phyloP scores from a whole-genome alignment of 345 rosid genomes.

The Atalantia buxifolia region DNA sequence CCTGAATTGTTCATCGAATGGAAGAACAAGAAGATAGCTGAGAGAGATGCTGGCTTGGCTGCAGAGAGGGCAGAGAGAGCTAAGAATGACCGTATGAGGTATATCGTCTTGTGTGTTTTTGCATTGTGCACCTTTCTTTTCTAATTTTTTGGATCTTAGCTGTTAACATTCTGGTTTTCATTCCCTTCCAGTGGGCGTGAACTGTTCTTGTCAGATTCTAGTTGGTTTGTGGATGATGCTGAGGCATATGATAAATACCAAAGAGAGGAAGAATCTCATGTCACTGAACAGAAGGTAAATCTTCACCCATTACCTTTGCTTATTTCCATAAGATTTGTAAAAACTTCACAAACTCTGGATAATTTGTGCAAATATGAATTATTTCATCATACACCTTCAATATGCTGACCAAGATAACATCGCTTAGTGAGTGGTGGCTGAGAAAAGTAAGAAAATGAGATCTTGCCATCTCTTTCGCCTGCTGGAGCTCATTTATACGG shows the following conservation, averaged over 20 bases:
- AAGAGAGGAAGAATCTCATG: constrained; percentile 45
- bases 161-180: constrained; percentile 14
- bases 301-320: background rate
- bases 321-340: background rate
- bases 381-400: background rate
- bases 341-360: background rate
- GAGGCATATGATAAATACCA: constrained; percentile 57
- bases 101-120: background rate
- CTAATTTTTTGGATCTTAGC: background rate
- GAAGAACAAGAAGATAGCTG: constrained; percentile 61
- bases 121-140: background rate
- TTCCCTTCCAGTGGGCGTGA: constrained; percentile 57
- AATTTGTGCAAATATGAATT: background rate
- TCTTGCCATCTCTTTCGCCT: background rate
- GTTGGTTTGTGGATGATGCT: constrained; percentile 59
- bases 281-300: constrained; percentile 33
- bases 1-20: constrained; percentile 55
- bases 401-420: background rate
- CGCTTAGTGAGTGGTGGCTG: background rate
- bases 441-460: background rate
- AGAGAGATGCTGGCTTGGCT: constrained; percentile 55
- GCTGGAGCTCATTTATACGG: background rate
- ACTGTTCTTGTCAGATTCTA: constrained; percentile 53
- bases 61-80: constrained; percentile 55
- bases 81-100: constrained; percentile 71